These are phyloP conservation scores for Colletotrichum costaricense DNA, from an alignment of 2,329 filamentous ascomycete genomes.

Conservation along the genomic window DNA sequence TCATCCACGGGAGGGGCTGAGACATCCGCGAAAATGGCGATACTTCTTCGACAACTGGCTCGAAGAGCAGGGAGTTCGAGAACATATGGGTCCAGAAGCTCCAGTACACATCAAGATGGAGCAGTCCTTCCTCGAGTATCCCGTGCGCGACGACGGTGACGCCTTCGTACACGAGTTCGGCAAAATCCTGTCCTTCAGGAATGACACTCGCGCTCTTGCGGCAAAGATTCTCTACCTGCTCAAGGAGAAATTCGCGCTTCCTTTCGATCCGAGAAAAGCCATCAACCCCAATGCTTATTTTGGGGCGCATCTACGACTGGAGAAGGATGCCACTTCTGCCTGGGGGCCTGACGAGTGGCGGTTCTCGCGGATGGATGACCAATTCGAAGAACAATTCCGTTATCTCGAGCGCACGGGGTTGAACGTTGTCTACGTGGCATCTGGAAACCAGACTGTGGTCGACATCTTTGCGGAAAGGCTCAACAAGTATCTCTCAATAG, in stretches of 20 bases:
- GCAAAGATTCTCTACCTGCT: constrained; percentile 42
- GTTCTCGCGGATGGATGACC: constrained; percentile 44
- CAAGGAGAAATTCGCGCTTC: constrained; percentile 35
- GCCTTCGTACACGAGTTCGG: constrained; percentile 47
- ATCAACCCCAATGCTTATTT: constrained; percentile 43
- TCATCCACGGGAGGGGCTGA: constrained; percentile 41
- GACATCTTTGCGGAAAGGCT: constrained; percentile 40
- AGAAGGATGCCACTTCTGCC: constrained; percentile 44
- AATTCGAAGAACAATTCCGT: constrained; percentile 44
- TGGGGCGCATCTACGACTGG: constrained; percentile 46
- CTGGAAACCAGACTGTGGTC: constrained; percentile 43
- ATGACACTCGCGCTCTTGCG: constrained; percentile 44
- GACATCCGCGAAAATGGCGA: constrained; percentile 42
- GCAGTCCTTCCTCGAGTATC: constrained; percentile 51
- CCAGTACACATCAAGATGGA: constrained; percentile 44
- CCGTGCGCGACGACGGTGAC: constrained; percentile 47
- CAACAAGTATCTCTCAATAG: background rate
- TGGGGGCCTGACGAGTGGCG: constrained; percentile 45
- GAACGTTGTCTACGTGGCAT: constrained; percentile 44
- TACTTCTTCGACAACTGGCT: constrained; percentile 44
- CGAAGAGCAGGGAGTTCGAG: constrained; percentile 34
- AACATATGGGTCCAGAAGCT: background rate
- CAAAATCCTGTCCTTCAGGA: constrained; percentile 47
- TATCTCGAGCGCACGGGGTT: constrained; percentile 41
- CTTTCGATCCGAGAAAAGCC: constrained; percentile 40